Base-by-base conservation (phyloP, 73 alveolate genomes). In the Paramecium pentaurelia region DNA sequence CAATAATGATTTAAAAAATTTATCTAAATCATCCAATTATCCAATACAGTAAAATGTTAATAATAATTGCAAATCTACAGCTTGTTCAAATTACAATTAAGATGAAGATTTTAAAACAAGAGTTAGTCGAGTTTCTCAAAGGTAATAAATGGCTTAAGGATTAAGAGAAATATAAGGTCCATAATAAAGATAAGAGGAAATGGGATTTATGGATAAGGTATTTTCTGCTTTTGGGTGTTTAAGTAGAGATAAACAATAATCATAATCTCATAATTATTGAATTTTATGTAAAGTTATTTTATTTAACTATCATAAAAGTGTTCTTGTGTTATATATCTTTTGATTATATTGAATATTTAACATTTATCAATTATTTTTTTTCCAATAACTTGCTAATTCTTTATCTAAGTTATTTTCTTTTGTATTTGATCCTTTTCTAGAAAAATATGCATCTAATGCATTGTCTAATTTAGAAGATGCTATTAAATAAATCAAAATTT, bases 141-240 rank as follows among this genome's bases (percentile, higher is more conserved):
- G 90, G 58, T 9, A 51, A 30, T 30, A 92, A 60, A 92, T 86
- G 86, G 84, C 87, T 14, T 28, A 73, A 12, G 34, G 60, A 73
- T 73, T 37, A 27, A 42, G 92, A 85, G 71, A 92, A 92, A 54
- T 36, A 16, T 68, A 86, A 37, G 44, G 71, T n/a, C 88, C 85
- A 11, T 32, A 25, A 12, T 85, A 45, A 10, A 25, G 58, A 40
- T 92, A 93, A 44, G 49, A 86, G 11, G 96, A 93, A 47, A 10
- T 87, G 49, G 86, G 92, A 44, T 86, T 86, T 22, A 49, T 93
- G 90, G 92, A 92, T 86, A 73, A 93, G 54, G 77, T 86, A 40
- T 86, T 88, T 93, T 27, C 88, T 49, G 75, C 86, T n/a, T 86
- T 60, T 93, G 75, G 96, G 71, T 68, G 92, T 44, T 30, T 49